phyloP scores from a whole-genome alignment of 2,329 filamentous ascomycete genomes.

The Clonostachys rhizophaga region DNA sequence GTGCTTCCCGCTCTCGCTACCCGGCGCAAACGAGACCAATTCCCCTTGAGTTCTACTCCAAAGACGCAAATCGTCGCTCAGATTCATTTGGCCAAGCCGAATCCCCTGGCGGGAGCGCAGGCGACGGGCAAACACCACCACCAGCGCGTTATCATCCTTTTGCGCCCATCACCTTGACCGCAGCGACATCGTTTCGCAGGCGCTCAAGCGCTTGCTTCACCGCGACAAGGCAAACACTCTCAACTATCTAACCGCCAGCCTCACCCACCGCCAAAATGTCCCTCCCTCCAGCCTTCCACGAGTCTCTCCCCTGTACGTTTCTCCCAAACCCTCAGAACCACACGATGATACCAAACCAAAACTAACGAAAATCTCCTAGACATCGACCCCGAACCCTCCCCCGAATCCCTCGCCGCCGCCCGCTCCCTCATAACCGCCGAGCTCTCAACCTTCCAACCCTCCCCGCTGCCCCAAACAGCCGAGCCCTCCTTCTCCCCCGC shows the following conservation, averaged over 20 bases:
- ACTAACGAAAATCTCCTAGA: constrained; percentile 43
- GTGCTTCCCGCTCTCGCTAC: too few relatives aligned
- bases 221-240: background rate
- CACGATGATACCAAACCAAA: constrained; percentile 3
- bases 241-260: too few relatives aligned
- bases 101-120: too few relatives aligned
- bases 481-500: constrained; percentile 57
- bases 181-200: too few relatives aligned
- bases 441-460: constrained; percentile 38
- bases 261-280: constrained; percentile 12
- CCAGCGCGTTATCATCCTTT: too few relatives aligned
- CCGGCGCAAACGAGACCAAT: too few relatives aligned
- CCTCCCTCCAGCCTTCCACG: constrained; percentile 48
- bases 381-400: constrained; percentile 71
- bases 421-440: constrained; percentile 67
- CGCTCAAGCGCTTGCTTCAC: too few relatives aligned
- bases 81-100: too few relatives aligned
- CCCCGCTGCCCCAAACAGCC: constrained; percentile 48
- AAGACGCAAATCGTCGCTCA: too few relatives aligned
- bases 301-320: constrained; percentile 72
- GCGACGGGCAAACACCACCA: too few relatives aligned
- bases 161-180: too few relatives aligned
- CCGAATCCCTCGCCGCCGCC: constrained; percentile 59
- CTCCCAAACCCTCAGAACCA: constrained; percentile 3
- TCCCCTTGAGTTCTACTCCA: too few relatives aligned